Evolutionary conservation across 2,329 filamentous ascomycete genomes (phyloP).

Genomic region (Chaetomiaceae sp.): DNA sequence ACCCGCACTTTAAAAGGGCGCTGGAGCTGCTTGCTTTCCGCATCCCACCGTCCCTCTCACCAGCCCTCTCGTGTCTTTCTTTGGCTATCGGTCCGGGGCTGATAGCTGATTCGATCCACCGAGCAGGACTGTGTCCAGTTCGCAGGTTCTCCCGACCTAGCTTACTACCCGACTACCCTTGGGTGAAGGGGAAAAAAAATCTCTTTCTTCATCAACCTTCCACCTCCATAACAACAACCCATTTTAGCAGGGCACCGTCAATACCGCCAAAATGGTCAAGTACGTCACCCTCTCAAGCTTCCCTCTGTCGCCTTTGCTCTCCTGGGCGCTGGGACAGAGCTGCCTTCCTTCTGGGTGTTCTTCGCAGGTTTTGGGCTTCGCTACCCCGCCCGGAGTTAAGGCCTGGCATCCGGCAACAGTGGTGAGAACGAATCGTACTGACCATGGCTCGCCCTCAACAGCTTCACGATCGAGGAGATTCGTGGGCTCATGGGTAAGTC

Average conservation of each 20-base stretch:
- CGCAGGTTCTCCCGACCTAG: constrained; percentile 14
- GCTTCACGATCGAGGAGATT: constrained; percentile 98
- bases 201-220: constrained; percentile 20
- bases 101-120: constrained; percentile 24
- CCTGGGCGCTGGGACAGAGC: neutral
- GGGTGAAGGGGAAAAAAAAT: constrained; percentile 21
- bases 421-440: constrained; percentile 36
- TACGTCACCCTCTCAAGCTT: constrained; percentile 55
- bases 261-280: constrained; percentile 99
- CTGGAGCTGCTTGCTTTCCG: constrained; percentile 18
- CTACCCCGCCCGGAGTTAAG: constrained; percentile 39
- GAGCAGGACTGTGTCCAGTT: constrained; percentile 19
- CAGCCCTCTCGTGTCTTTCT: constrained; percentile 17
- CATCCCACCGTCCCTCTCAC: constrained; percentile 15
- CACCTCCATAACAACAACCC: constrained; percentile 19
- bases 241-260: constrained; percentile 35
- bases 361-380: constrained; percentile 2
- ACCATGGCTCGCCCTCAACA: constrained; percentile 47
- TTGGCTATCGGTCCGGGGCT: constrained; percentile 23
- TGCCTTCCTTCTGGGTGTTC: constrained; percentile 10
- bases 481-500: constrained; percentile 62
- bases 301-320: neutral
- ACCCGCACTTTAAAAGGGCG: constrained; percentile 18
- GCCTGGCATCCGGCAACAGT: constrained; percentile 9
- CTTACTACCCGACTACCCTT: constrained; percentile 9